Evolutionary conservation across 495 filamentous ascomycete species (phyloP).

Genomic region (Penicillium riverlandense): DNA sequence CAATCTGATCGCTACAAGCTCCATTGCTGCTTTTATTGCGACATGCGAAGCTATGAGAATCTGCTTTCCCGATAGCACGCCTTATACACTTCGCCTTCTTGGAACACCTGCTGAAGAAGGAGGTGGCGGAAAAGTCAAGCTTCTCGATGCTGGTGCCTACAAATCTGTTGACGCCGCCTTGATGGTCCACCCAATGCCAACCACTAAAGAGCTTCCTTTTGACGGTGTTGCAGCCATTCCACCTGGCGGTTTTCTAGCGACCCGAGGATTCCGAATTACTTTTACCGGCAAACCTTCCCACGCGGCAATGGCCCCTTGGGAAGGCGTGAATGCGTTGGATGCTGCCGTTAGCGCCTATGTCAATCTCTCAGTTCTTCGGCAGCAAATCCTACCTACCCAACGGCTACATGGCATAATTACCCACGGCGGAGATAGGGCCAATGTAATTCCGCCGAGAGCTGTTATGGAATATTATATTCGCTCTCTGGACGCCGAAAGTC

Average conservation of each 20-base stretch:
- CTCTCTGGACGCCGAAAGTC: slow-evolving; percentile 30
- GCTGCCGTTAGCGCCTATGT: slow-evolving; percentile 56
- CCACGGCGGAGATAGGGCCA: slow-evolving; percentile 36
- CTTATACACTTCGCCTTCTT: slow-evolving; percentile 25
- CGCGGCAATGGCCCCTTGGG: slow-evolving; percentile 54
- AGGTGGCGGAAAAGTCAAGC: slow-evolving; percentile 38
- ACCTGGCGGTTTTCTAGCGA: slow-evolving; percentile 44
- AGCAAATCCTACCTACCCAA: slow-evolving; percentile 46
- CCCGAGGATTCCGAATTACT: slow-evolving; percentile 34
- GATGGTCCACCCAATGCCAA: slow-evolving; percentile 47
- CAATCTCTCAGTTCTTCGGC: slow-evolving; percentile 50
- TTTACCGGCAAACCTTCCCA: slow-evolving; percentile 45
- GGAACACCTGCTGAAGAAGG: slow-evolving; percentile 40
- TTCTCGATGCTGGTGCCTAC: slow-evolving; percentile 45
- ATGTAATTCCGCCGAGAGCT: slow-evolving; percentile 47
- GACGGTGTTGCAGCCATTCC: slow-evolving; percentile 18
- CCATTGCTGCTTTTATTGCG: slow-evolving; percentile 27
- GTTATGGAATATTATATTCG: slow-evolving; percentile 51
- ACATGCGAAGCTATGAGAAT: slow-evolving; percentile 22
- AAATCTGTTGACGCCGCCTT: slow-evolving; percentile 37
- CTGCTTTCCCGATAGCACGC: not conserved
- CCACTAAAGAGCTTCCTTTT: slow-evolving; percentile 14
- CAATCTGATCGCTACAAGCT: slow-evolving; percentile 32
- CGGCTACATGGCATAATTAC: slow-evolving; percentile 41
- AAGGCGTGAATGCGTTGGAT: slow-evolving; percentile 59